These are phyloP conservation scores for Oryza glumipatula DNA, from an alignment of 176 grass and related monocot genomes.

Conservation along the genomic window DNA sequence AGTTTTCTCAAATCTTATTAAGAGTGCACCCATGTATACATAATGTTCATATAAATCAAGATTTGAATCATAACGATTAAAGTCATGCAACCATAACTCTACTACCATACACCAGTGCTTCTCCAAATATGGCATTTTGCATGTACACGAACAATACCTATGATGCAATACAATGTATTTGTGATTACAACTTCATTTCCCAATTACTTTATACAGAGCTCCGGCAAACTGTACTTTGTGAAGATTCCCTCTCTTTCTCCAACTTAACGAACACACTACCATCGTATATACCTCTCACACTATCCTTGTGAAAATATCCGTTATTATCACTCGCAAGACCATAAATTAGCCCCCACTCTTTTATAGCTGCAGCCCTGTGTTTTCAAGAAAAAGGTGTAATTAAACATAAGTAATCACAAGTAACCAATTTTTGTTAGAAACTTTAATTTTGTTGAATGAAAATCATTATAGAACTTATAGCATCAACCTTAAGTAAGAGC, in stretches of 20 bases:
- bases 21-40: too few species aligned
- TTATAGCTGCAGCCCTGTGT: constrained; percentile 35
- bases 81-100: too few species aligned
- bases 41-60: too few species aligned
- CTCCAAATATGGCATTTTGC: background rate
- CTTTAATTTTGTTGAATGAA: background rate
- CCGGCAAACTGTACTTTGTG: constrained; percentile 22
- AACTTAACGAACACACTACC: constrained; percentile 62
- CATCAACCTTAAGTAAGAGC: background rate
- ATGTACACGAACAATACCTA: too few species aligned
- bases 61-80: too few species aligned
- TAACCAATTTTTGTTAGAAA: background rate
- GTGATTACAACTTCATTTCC: background rate
- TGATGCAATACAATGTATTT: too few species aligned
- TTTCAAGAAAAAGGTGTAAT: background rate
- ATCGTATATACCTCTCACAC: constrained; percentile 56
- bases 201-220: background rate
- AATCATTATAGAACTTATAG: background rate
- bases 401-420: background rate
- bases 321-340: constrained; percentile 54
- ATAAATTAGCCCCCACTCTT: constrained; percentile 58
- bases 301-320: constrained; percentile 66
- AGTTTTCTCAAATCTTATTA: too few species aligned
- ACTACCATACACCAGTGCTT: too few species aligned
- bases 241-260: constrained; percentile 48